A percentile compares a stretch with the other conserved stretches of the same genome.
These are phyloP conservation scores for Plasmodium falciparum DNA, from an alignment of 169 alveolate species.

Conservation along the genomic window DNA sequence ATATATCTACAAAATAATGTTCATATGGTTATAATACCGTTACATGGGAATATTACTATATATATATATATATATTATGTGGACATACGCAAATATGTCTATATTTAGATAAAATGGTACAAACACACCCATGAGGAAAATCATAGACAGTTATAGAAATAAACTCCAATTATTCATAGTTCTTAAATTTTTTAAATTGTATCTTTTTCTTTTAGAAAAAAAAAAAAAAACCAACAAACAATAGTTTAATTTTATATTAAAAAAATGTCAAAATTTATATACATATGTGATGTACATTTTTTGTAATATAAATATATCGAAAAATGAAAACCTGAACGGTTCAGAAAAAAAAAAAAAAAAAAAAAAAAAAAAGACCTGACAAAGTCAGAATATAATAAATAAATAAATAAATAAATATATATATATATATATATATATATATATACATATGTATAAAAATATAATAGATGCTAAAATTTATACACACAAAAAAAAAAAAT, in stretches of 20 bases:
- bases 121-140: too few relatives aligned
- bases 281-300: neutral
- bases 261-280: too few relatives aligned
- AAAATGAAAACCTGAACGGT: constrained; percentile 2
- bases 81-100: too few relatives aligned
- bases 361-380: neutral
- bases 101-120: too few relatives aligned
- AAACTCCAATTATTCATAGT: too few relatives aligned
- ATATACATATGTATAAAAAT: neutral
- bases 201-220: neutral
- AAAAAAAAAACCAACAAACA: neutral
- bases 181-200: too few relatives aligned
- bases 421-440: neutral
- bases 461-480: constrained; percentile 12
- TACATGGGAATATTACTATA: too few relatives aligned
- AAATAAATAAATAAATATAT: too few relatives aligned
- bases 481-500: neutral
- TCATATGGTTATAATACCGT: too few relatives aligned
- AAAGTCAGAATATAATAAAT: neutral
- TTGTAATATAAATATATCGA: neutral
- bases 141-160: too few relatives aligned
- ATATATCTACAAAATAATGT: too few relatives aligned
- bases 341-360: neutral
- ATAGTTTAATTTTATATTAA: neutral
- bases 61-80: too few relatives aligned